Evolutionary conservation across 805 yeast genomes (phyloP).

Genomic region (Metschnikowia kunwiensis): DNA sequence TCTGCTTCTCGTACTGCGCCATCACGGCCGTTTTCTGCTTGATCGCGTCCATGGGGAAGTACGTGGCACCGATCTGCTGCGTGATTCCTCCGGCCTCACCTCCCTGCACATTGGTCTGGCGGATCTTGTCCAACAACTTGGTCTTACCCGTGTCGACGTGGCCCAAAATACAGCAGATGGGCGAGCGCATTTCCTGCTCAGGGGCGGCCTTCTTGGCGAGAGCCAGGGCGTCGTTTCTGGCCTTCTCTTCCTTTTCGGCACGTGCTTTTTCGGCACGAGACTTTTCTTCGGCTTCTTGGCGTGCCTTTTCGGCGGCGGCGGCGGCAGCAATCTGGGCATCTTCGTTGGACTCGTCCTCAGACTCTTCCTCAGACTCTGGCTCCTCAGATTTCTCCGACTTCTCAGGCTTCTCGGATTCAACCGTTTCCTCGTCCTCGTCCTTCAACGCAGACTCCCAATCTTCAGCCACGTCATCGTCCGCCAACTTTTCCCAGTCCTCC

Average conservation of each 20-base stretch:
- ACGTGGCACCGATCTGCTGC: constrained; percentile 99
- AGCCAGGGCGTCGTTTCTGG: constrained; percentile 21
- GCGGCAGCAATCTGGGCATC: constrained; percentile 23
- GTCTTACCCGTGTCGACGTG: constrained; percentile 99
- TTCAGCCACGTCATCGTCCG: constrained; percentile 59
- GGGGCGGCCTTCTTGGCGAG: constrained; percentile 23
- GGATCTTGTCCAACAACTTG: constrained; percentile 90
- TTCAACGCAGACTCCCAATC: constrained; percentile 32
- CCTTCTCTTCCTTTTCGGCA: constrained; percentile 12
- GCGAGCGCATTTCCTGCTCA: constrained; percentile 81
- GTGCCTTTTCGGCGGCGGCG: constrained; percentile 10
- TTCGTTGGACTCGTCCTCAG: constrained; percentile 1
- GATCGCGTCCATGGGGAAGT: constrained; percentile 95
- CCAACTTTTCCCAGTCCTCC: constrained; percentile 22
- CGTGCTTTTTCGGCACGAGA: constrained; percentile 8
- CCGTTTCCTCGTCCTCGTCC: constrained; percentile 25
- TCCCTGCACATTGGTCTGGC: constrained; percentile 99
- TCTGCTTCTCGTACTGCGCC: constrained; percentile 79
- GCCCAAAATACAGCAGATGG: constrained; percentile 98
- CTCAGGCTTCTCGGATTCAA: no score
- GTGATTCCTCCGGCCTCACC: constrained; percentile 99
- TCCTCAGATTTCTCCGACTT: no score
- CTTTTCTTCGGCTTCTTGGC: constrained; percentile 11
- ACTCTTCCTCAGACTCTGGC: constrained; percentile 12
- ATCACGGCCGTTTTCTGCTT: constrained; percentile 87